Evolutionary conservation across 2,329 filamentous ascomycete genomes (phyloP).

Genomic region (Aspergillus sp.): DNA sequence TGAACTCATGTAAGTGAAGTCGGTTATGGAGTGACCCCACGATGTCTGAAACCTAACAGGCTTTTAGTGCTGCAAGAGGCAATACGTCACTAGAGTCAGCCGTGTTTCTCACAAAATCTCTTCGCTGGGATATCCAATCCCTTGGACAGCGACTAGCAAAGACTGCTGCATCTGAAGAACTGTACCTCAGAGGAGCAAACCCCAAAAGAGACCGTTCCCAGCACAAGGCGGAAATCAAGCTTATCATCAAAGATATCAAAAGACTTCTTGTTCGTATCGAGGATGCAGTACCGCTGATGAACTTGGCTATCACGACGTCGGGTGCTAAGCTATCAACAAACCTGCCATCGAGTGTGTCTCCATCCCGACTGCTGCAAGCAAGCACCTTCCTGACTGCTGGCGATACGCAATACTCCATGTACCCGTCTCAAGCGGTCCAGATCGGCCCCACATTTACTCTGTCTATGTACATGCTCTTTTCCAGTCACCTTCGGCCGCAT

Average conservation of each 20-base stretch:
- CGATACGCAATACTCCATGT: constrained; percentile 76
- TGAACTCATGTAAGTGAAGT: constrained; percentile 70
- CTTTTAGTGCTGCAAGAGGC: constrained; percentile 65
- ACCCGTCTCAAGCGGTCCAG: constrained; percentile 67
- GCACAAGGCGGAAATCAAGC: constrained; percentile 65
- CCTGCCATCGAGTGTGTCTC: constrained; percentile 79
- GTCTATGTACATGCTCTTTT: constrained; percentile 93
- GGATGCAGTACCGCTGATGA: constrained; percentile 86
- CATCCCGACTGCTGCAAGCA: constrained; percentile 85
- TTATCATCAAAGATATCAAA: constrained; percentile 74
- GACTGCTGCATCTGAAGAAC: constrained; percentile 64
- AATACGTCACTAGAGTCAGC: constrained; percentile 83
- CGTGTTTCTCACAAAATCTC: constrained; percentile 75
- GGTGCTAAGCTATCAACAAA: constrained; percentile 82
- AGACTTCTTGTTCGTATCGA: constrained; percentile 76
- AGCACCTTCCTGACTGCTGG: constrained; percentile 87
- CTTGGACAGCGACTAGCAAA: constrained; percentile 74
- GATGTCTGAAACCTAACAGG: neutral
- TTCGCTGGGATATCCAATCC: constrained; percentile 79
- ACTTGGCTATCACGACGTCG: constrained; percentile 90
- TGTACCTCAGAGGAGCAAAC: constrained; percentile 33
- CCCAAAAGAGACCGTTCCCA: constrained; percentile 52
- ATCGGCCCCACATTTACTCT: constrained; percentile 84
- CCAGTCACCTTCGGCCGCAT: constrained; percentile 67
- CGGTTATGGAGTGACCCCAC: neutral